A percentile compares a stretch with the other conserved stretches of the same genome.
Conservation (phyloP, 352 stramenopile genomes). For the Phytophthora tentaculata region DNA sequence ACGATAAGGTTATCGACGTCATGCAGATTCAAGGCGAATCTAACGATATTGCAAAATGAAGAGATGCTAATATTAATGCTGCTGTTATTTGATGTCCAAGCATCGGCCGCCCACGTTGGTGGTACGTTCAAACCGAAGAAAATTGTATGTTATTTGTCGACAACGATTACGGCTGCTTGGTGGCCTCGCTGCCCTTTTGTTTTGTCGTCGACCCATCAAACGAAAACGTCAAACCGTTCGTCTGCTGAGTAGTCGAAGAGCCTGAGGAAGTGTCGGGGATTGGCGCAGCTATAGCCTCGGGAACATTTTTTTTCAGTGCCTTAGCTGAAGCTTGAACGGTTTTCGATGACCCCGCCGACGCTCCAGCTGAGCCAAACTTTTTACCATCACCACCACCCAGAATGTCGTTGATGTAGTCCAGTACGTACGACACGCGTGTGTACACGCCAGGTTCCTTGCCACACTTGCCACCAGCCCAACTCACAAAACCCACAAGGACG, state of each 20-base stretch:
- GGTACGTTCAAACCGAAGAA: no score
- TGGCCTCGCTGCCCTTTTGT: conserved; percentile 1
- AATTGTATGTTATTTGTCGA: background rate
- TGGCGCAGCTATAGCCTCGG: conserved; percentile 8
- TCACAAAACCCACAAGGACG: conserved; percentile 64
- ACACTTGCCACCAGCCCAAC: conserved; percentile 54
- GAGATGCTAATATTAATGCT: no score
- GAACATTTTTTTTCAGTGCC: conserved; percentile 1
- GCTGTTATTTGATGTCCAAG: no score
- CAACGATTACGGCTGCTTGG: background rate
- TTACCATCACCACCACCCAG: conserved; percentile 30
- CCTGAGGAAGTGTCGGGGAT: no score
- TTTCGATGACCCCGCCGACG: conserved; percentile 2
- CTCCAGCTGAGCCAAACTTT: conserved; percentile 10
- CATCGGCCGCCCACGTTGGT: no score
- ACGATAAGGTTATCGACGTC: no score
- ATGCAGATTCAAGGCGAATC: no score
- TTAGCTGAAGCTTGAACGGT: background rate
- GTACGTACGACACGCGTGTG: conserved; percentile 51
- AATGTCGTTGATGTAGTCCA: conserved; percentile 60
- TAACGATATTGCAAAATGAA: no score
- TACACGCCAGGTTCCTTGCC: conserved; percentile 61
- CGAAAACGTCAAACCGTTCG: conserved; percentile 19
- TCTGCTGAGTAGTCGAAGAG: conserved; percentile 11
- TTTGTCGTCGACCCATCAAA: conserved; percentile 23